Conservation (phyloP, 2,329 filamentous ascomycete species). For the Colletotrichum sansevieriae region DNA sequence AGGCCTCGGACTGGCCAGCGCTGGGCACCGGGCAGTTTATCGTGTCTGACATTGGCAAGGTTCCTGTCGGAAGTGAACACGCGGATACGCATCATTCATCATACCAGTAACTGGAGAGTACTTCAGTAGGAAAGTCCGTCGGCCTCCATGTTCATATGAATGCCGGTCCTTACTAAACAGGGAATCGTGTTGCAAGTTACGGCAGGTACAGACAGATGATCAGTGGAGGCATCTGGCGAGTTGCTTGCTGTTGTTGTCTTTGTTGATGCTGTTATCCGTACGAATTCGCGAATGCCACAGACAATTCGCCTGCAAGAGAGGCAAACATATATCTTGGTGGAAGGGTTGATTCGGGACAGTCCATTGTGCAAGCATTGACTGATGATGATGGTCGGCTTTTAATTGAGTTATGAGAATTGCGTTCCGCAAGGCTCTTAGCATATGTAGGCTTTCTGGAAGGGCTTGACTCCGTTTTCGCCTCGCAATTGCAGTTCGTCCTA, state of each 20-base stretch:
- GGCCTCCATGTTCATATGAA: constrained; percentile 20
- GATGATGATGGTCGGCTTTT: constrained; percentile 1
- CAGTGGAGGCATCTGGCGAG: constrained; percentile 10
- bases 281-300: not conserved
- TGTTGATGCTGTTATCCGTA: constrained; percentile 3
- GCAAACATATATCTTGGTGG: not conserved
- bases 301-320: not conserved
- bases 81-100: constrained; percentile 11
- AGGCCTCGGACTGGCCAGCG: constrained; percentile 9
- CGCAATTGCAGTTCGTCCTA: constrained; percentile 7
- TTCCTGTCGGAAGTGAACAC: not conserved
- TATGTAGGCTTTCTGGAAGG: not conserved
- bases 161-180: constrained; percentile 23
- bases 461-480: constrained; percentile 1
- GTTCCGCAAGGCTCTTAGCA: not conserved
- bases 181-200: constrained; percentile 28
- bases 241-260: constrained; percentile 27
- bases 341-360: constrained; percentile 27
- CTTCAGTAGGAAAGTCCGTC: constrained; percentile 18
- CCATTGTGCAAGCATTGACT: constrained; percentile 21
- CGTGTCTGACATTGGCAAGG: constrained; percentile 35
- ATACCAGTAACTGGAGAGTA: not conserved
- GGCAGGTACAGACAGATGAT: constrained; percentile 34
- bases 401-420: not conserved
- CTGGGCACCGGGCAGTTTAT: constrained; percentile 21